Evolutionary conservation across 2,329 filamentous ascomycete species (phyloP).

Genomic region (Hypoxylon sp.): DNA sequence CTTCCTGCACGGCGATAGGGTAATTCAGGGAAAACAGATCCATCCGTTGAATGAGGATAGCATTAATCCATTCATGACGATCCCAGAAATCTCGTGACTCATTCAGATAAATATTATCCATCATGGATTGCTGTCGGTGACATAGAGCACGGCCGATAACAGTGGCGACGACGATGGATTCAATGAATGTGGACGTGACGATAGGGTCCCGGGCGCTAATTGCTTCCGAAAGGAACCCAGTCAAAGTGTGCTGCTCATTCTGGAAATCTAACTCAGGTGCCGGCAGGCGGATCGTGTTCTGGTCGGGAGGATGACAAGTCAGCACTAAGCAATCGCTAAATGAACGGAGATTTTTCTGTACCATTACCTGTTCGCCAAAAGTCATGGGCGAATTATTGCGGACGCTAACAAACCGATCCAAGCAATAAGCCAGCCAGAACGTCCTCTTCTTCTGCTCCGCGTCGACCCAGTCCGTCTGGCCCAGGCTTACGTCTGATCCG

Average conservation of each 20-base stretch:
- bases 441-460: conserved; percentile 43
- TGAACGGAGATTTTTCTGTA: conserved; percentile 16
- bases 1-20: conserved; percentile 36
- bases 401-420: conserved; percentile 42
- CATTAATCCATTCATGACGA: conserved; percentile 40
- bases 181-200: conserved; percentile 34
- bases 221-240: conserved; percentile 39
- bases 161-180: conserved; percentile 43
- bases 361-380: conserved; percentile 43
- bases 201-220: conserved; percentile 26
- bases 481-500: conserved; percentile 30
- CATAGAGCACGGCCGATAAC: conserved; percentile 38
- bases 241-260: conserved; percentile 43
- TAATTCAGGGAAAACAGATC: conserved; percentile 38
- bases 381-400: conserved; percentile 43
- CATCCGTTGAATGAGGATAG: conserved; percentile 37
- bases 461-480: conserved; percentile 43
- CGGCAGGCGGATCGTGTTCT: conserved; percentile 43
- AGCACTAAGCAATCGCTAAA: conserved; percentile 24
- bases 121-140: conserved; percentile 37
- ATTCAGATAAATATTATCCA: conserved; percentile 39
- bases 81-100: conserved; percentile 42
- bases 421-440: conserved; percentile 43
- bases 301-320: conserved; percentile 16
- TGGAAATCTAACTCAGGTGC: conserved; percentile 42